Evolutionary conservation across 257 asterid genomes (phyloP), one percentile per base, ranked within the genome.

Genomic region (Lavandula angustifolia): DNA sequence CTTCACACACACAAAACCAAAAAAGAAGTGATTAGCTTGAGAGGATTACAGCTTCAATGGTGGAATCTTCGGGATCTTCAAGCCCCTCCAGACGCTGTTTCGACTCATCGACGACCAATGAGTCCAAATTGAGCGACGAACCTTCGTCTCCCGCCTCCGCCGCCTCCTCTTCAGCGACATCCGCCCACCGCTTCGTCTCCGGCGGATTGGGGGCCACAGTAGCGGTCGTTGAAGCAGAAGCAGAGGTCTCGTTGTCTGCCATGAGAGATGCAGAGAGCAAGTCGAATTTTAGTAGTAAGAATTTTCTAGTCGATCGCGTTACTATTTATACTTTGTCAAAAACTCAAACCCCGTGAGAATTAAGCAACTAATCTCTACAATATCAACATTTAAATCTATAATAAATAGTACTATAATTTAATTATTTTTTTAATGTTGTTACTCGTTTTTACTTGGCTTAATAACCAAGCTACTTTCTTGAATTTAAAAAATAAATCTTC

Each of bases 131-230:
- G 22, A 18, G 4, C 37, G 42, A 31, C 2, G 73, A 72, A 48
- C 33, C 10, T 10, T 50, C 22, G 0, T 44, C 29, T 47, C 16
- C 11, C 12, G 27, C 12, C 2, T 18, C 56, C 22, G 69, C 34
- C 32, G 61, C 73, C 31, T 13, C 78, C 69, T 79, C 84, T 0
- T 79, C 84, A 31, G 84, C 81, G 41, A 73, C 81, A 46, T 79
- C 95, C 0, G 92, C 92, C 90, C 92, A 87, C 10, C 89, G 71
- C 62, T 50, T 74, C 9, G 72, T 49, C 57, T 69, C 83, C 42
- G 64, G 7, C 10, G 69, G 53, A 54, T 51, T 66, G 42, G 62
- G 60, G 34, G 78, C 16, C 57, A 34, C 76, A 47, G 64, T 33
- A 2, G 60, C 1, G 29, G 32, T 6, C 13, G 46, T 29, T 52